Evolutionary conservation across 1,284 basidiomycete genomes (phyloP), one percentile per base, ranked within the genome.

Genomic region (Malassezia nana): DNA sequence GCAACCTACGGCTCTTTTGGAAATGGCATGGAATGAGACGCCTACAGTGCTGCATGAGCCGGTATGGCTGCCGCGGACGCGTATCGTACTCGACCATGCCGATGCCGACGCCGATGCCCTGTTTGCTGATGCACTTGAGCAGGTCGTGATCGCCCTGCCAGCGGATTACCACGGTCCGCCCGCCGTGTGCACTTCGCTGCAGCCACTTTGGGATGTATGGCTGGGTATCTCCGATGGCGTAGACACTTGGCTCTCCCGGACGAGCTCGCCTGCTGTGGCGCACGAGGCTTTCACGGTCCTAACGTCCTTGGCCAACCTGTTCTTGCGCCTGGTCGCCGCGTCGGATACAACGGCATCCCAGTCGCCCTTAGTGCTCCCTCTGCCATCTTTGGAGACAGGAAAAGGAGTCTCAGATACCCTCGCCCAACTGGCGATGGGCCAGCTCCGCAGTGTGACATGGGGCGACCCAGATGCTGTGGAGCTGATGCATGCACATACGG

Each of bases 151-250:
- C 15, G 12, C 46, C 7, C 30, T 47, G 1, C 31, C 18, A 4
- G 33, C 16, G 5, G 33, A 12, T 6, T n/a, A 13, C 22, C 30
- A 47, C 9, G 28, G 30, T 6, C 18, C 26, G 12, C 43, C 13
- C 13, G 43, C 20, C 26, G 28, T 31, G 16, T 31, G 45, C 12
- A 42, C 40, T 12, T 15, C 22, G 10, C 4, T 48, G 13, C 38
- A 25, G 52, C 43, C 32, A 12, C 33, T 46, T 4, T 40, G 33
- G 32, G 32, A 54, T 33, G 42, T 24, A 22, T 54, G 52, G 52
- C 24, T 33, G 10, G 45, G 38, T 22, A 35, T 30, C n/a, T 29
- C 43, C 15, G 43, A 45, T 32, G 43, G 25, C 1, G 16, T 47
- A 13, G 31, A 47, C 9, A 20, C 26, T 9, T 31, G 22, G 26